Conservation (phyloP, 2,329 filamentous ascomycete genomes). For the Zarea fungicola region DNA sequence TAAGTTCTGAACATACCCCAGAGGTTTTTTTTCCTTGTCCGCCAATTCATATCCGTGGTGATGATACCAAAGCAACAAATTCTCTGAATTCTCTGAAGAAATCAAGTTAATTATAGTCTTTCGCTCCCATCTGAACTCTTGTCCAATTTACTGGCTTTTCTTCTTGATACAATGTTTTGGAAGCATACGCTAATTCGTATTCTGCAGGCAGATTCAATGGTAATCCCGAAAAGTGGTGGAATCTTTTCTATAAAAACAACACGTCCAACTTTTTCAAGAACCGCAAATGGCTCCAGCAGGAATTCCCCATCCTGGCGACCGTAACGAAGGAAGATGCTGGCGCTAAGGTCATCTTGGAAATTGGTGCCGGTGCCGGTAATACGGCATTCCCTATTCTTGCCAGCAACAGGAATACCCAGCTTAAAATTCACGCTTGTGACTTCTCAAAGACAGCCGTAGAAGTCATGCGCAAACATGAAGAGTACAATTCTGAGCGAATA, state of each 20-base stretch:
- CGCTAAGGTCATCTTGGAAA: constrained; percentile 70
- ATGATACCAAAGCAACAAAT: constrained; percentile 55
- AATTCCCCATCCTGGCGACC: constrained; percentile 82
- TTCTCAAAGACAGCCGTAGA: constrained; percentile 94
- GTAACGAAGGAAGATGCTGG: constrained; percentile 68
- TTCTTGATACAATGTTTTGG: constrained; percentile 1
- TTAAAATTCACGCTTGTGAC: constrained; percentile 90
- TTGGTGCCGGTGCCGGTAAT: constrained; percentile 93
- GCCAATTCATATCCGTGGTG: constrained; percentile 25
- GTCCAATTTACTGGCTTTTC: background rate
- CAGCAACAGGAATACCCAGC: constrained; percentile 72
- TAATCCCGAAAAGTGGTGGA: constrained; percentile 95
- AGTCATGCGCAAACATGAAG: constrained; percentile 75
- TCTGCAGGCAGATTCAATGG: constrained; percentile 71
- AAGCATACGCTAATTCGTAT: constrained; percentile 32
- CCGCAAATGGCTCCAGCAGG: constrained; percentile 92
- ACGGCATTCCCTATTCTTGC: constrained; percentile 88
- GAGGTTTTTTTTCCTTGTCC: constrained; percentile 3
- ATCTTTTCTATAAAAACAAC: constrained; percentile 97
- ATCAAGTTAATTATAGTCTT: constrained; percentile 54
- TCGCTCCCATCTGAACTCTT: constrained; percentile 65
- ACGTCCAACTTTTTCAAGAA: constrained; percentile 98
- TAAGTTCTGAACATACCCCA: too few species aligned
- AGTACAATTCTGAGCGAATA: constrained; percentile 68
- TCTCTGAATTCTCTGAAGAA: constrained; percentile 65